Evolutionary conservation across 2,329 filamentous ascomycete genomes (phyloP).

Genomic region (Talaromyces funiculosus): DNA sequence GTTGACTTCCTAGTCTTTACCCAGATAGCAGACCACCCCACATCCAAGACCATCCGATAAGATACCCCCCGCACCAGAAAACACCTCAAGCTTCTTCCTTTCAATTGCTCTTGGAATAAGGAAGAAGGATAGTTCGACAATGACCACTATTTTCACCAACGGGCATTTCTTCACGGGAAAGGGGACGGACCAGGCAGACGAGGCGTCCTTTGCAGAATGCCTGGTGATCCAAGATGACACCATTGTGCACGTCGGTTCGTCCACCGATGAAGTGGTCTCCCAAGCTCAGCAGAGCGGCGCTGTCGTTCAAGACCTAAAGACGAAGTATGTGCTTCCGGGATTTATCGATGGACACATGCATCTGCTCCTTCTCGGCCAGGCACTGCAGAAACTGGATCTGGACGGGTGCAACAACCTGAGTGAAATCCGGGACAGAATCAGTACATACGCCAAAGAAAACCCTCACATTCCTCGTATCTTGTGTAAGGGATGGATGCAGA

Average conservation of each 20-base stretch:
- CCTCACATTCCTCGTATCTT: slow-evolving; percentile 39
- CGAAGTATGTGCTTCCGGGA: slow-evolving; percentile 38
- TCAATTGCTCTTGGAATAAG: not conserved
- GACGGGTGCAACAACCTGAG: slow-evolving; percentile 38
- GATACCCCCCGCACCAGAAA: not conserved
- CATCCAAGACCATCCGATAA: not conserved
- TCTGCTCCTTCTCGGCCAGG: slow-evolving; percentile 46
- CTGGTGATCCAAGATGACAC: slow-evolving; percentile 38
- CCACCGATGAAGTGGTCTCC: slow-evolving; percentile 22
- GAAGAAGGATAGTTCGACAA: slow-evolving; percentile 1
- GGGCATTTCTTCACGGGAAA: slow-evolving; percentile 29
- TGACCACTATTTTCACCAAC: slow-evolving; percentile 28
- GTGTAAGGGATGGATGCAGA: slow-evolving; percentile 47
- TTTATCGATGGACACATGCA: slow-evolving; percentile 50
- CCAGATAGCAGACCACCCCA: not conserved
- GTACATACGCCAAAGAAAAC: slow-evolving; percentile 35
- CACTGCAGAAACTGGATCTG: slow-evolving; percentile 42
- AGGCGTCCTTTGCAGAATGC: slow-evolving; percentile 24
- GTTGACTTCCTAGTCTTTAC: not conserved
- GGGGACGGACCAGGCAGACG: not conserved
- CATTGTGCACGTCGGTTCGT: slow-evolving; percentile 39
- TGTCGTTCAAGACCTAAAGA: slow-evolving; percentile 29
- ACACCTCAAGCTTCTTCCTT: not conserved
- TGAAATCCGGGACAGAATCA: slow-evolving; percentile 41
- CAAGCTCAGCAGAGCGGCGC: slow-evolving; percentile 19